Base-by-base conservation (phyloP, 2,329 filamentous ascomycete genomes). In the Hortaea sp. region DNA sequence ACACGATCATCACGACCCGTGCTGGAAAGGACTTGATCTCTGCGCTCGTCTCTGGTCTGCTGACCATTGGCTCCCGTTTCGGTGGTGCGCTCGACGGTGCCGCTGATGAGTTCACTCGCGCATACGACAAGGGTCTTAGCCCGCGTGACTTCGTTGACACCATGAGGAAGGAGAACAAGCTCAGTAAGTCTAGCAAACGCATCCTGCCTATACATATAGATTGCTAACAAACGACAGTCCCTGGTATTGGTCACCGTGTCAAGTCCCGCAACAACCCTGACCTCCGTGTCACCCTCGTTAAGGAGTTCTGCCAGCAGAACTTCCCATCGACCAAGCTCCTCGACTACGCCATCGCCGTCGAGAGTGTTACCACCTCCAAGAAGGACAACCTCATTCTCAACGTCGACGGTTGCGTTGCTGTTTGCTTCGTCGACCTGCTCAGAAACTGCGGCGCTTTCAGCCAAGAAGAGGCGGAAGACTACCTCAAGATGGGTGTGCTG, bases 351-450 rank as follows among this genome's bases (percentile, higher is more conserved):
- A 81, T 98, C 65, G 92, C 92, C 41, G 92, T 98, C 58, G 92
- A 98, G 81, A 86, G 85, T 7, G 92, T 98, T 55, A 98, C 92
- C 46, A 98, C 92, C 43, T 95, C 88, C 56, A 98, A 98, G 86
- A 98, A 98, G 81, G 92, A 98, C 76, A 98, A 97, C 79, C 81
- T 98, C 59, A 98, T 98, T 62, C 83, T 98, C 64, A 98, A 98
- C 78, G 92, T 98, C 49, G 92, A 97, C 66, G 92, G 92, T 62
- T 95, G 88, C 69, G 85, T 98, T 64, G 92, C 92, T 57, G 92
- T 98, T 68, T 95, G 89, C 84, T 98, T 98, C 66, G 89, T 98
- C 56, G 92, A 98, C 65, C 77, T 98, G 54, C 77, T 98, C 72
- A 87, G 92, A 72, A 95, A 95, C 81, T 95, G 89, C 68, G 92